Percentiles rank a stretch among this genome's conserved stretches.
Conservation (phyloP, 805 yeast genomes). For the Dipodascus albidus region DNA sequence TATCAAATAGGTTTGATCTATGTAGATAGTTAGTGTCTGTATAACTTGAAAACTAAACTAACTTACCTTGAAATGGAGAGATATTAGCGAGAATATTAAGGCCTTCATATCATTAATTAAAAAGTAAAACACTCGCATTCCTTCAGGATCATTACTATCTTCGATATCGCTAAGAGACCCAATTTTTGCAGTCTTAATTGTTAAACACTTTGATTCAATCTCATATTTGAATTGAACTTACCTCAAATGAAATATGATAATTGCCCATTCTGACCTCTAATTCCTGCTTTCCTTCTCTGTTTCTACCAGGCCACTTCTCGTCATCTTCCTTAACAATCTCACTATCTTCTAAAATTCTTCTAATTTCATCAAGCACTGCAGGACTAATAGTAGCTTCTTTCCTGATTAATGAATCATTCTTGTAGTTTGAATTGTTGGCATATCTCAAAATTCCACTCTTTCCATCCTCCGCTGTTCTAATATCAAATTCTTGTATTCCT, state of each 20-base stretch:
- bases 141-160: conserved; percentile 32
- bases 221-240: conserved; percentile 5
- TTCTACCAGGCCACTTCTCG: conserved; percentile 31
- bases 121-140: conserved; percentile 33
- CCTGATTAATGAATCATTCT: conserved; percentile 31
- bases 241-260: conserved; percentile 25
- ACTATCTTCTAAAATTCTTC: conserved; percentile 27
- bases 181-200: conserved; percentile 25
- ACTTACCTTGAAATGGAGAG: conserved; percentile 31
- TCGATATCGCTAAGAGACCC: conserved; percentile 32
- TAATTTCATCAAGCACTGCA: conserved; percentile 27
- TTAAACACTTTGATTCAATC: too few species aligned
- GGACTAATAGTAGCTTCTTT: conserved; percentile 30
- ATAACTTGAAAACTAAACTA: conserved; percentile 6
- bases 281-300: conserved; percentile 32
- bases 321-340: conserved; percentile 33
- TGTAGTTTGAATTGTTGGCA: conserved; percentile 36
- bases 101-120: conserved; percentile 34
- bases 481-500: conserved; percentile 24
- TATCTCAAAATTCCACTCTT: conserved; percentile 27
- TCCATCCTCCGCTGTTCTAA: conserved; percentile 23
- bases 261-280: conserved; percentile 30
- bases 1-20: conserved; percentile 10
- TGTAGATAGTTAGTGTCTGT: neutral
- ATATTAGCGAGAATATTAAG: conserved; percentile 31